Conservation (phyloP, 257 asterid species). For the Penstemon eatonii region DNA sequence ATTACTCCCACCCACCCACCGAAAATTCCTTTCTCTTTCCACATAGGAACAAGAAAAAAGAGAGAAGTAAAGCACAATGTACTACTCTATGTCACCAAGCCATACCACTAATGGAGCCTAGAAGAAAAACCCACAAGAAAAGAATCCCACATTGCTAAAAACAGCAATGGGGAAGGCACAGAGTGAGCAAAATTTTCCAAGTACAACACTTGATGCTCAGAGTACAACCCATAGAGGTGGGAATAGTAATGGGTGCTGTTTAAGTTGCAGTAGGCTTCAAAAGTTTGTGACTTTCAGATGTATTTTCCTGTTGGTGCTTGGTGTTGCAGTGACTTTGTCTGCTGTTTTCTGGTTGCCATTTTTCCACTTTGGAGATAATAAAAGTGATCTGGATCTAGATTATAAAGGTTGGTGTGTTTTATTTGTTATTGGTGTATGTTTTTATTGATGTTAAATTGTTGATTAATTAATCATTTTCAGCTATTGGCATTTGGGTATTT, state of each 20-base stretch:
- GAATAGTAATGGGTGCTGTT: conserved; percentile 29
- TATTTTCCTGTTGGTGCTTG: conserved; percentile 56
- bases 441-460: neutral
- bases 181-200: conserved; percentile 44
- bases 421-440: conserved; percentile 18
- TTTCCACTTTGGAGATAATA: conserved; percentile 51
- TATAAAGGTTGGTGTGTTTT: conserved; percentile 35
- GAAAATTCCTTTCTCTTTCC: conserved; percentile 30
- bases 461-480: too few species aligned
- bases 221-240: conserved; percentile 28
- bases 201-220: conserved; percentile 55
- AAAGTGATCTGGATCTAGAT: conserved; percentile 73
- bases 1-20: conserved; percentile 36
- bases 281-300: conserved; percentile 61
- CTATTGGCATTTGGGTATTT: too few species aligned
- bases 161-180: conserved; percentile 82
- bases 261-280: conserved; percentile 42
- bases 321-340: conserved; percentile 65
- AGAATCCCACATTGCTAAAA: conserved; percentile 56
- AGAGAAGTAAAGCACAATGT: neutral
- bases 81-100: conserved; percentile 39
- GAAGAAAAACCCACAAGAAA: conserved; percentile 30
- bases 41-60: conserved; percentile 19
- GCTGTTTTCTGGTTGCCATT: conserved; percentile 78
- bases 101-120: conserved; percentile 45